Conservation (phyloP, 2,329 filamentous ascomycete species). For the Claviceps humidiphila region DNA sequence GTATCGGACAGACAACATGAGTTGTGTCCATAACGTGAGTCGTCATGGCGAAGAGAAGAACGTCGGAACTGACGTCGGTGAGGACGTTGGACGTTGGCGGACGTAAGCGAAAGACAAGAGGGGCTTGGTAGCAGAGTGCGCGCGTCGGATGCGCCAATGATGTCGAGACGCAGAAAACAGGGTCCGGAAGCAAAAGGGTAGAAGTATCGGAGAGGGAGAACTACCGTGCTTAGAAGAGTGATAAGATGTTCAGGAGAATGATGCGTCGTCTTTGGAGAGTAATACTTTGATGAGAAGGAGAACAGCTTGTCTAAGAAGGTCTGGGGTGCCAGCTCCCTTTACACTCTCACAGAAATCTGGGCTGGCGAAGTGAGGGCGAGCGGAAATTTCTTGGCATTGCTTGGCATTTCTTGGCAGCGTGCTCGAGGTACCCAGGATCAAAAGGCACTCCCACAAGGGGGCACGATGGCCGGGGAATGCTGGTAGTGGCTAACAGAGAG, state of each 20-base stretch:
- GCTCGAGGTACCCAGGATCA: slow-evolving; percentile 9
- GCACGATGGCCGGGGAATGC: not conserved
- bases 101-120: not conserved
- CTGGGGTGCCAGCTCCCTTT: slow-evolving; percentile 22
- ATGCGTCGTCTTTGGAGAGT: slow-evolving; percentile 5
- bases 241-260: not conserved
- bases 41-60: slow-evolving; percentile 18
- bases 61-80: slow-evolving; percentile 8
- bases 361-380: slow-evolving; percentile 23
- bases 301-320: slow-evolving; percentile 3
- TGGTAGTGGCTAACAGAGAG: slow-evolving; percentile 1
- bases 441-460: slow-evolving; percentile 1
- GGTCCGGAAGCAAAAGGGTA: not conserved
- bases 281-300: not conserved
- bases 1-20: slow-evolving; percentile 10
- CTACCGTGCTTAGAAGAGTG: not conserved
- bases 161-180: not conserved
- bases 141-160: not conserved
- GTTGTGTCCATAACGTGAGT: slow-evolving; percentile 16
- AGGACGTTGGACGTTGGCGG: not conserved
- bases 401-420: slow-evolving; percentile 14
- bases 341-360: slow-evolving; percentile 21
- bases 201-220: not conserved
- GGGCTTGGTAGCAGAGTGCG: not conserved
- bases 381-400: slow-evolving; percentile 23